phyloP scores from a whole-genome alignment of 2,329 filamentous ascomycete species.

The Claviceps pazoutovae region DNA sequence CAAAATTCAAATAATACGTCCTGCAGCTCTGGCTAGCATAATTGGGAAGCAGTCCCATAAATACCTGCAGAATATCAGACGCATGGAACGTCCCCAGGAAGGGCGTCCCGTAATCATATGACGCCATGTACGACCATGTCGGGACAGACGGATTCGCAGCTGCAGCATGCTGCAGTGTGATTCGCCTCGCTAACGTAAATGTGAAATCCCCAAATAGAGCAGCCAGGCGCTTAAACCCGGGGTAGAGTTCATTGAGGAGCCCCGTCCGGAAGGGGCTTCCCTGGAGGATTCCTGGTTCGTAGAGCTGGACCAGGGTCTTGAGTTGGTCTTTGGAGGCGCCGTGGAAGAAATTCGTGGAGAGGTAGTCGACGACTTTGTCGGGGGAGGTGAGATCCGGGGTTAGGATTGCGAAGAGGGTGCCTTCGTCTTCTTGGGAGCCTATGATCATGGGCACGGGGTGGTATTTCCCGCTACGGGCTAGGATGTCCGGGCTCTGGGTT shows the following conservation, averaged over 20 bases:
- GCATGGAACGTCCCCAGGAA: slow-evolving; percentile 65
- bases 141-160: slow-evolving; percentile 43
- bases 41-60: slow-evolving; percentile 49
- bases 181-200: slow-evolving; percentile 58
- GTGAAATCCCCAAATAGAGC: slow-evolving; percentile 63
- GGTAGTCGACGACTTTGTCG: slow-evolving; percentile 44
- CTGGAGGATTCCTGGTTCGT: slow-evolving; percentile 37
- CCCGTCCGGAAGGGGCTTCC: slow-evolving; percentile 63
- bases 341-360: slow-evolving; percentile 46
- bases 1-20: slow-evolving; percentile 59
- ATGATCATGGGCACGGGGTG: slow-evolving; percentile 15
- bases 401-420: not conserved
- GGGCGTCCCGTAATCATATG: slow-evolving; percentile 57
- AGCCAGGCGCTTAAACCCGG: slow-evolving; percentile 62
- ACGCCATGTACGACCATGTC: slow-evolving; percentile 61
- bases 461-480: slow-evolving; percentile 43
- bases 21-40: slow-evolving; percentile 46
- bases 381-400: slow-evolving; percentile 39
- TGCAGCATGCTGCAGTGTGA: slow-evolving; percentile 39
- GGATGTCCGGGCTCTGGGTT: slow-evolving; percentile 12
- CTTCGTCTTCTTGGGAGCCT: slow-evolving; percentile 3
- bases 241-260: slow-evolving; percentile 56
- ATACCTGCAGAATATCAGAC: slow-evolving; percentile 54
- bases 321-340: slow-evolving; percentile 37
- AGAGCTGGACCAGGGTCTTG: slow-evolving; percentile 43